Conservation (phyloP, 208 protist genomes). For the Acanthamoeba healyi region DNA sequence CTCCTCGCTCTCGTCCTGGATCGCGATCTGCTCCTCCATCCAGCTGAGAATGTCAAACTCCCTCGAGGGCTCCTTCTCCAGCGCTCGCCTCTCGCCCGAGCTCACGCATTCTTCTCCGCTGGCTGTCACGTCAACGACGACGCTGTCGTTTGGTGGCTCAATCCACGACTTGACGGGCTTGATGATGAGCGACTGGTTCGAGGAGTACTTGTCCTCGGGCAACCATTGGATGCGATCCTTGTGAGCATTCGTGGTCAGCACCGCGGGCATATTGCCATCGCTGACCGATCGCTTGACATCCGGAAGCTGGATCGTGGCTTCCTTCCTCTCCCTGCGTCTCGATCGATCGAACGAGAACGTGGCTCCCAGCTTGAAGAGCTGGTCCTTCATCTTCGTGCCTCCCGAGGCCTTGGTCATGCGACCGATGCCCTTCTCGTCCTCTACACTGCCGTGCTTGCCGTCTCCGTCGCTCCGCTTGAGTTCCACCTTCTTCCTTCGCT, state of each 20-base stretch:
- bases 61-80: not conserved
- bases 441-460: too few species aligned
- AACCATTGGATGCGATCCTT: conserved; percentile 26
- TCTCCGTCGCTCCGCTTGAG: too few species aligned
- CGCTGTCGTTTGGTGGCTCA: too few species aligned
- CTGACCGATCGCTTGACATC: not conserved
- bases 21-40: conserved; percentile 26
- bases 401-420: not conserved
- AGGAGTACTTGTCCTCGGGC: conserved; percentile 1
- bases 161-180: not conserved
- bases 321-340: not conserved
- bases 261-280: not conserved
- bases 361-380: not conserved
- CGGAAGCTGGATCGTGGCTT: not conserved
- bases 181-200: not conserved
- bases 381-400: conserved; percentile 12
- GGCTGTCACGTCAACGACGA: too few species aligned
- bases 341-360: not conserved
- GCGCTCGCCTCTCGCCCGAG: not conserved
- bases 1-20: not conserved
- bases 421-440: not conserved
- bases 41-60: conserved; percentile 18
- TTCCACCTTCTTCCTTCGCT: not conserved
- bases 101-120: too few species aligned
- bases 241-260: not conserved